Evolutionary conservation across 1,139 yeast species (phyloP).

Genomic region (Geotrichum armillariae): DNA sequence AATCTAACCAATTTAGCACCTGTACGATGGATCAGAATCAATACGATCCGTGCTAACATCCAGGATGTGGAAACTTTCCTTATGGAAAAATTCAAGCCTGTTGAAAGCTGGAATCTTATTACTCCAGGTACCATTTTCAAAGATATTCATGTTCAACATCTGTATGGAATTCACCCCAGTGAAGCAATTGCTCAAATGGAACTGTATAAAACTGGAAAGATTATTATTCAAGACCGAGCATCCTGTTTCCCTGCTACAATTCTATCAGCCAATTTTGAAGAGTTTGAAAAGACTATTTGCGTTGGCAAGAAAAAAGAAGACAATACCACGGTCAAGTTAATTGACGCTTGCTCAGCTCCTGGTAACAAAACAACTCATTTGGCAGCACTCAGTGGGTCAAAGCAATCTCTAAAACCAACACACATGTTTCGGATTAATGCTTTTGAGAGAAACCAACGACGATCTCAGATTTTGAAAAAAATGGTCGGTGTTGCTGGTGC

Average conservation of each 20-base stretch:
- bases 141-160: slow-evolving; percentile 69
- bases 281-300: slow-evolving; percentile 28
- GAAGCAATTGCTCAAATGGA: slow-evolving; percentile 54
- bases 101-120: slow-evolving; percentile 15
- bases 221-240: slow-evolving; percentile 93
- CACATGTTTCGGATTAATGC: slow-evolving; percentile 44
- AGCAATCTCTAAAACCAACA: not conserved
- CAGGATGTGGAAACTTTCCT: slow-evolving; percentile 41
- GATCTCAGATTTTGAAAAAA: slow-evolving; percentile 69
- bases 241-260: slow-evolving; percentile 95
- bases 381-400: slow-evolving; percentile 53
- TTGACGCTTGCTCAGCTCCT: slow-evolving; percentile 98
- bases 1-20: slow-evolving; percentile 48
- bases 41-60: slow-evolving; percentile 46
- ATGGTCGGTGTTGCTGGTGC: slow-evolving; percentile 86
- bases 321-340: slow-evolving; percentile 38
- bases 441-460: slow-evolving; percentile 76
- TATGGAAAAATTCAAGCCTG: slow-evolving; percentile 6
- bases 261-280: slow-evolving; percentile 55
- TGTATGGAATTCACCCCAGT: slow-evolving; percentile 79
- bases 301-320: not conserved
- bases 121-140: slow-evolving; percentile 48
- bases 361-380: slow-evolving; percentile 96
- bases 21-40: slow-evolving; percentile 84
- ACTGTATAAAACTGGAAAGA: slow-evolving; percentile 69